Percentiles rank a stretch among this genome's conserved stretches.
These are phyloP conservation scores for Teratosphaeria zuluensis DNA, from an alignment of 2,329 filamentous ascomycete species.

Conservation along the genomic window DNA sequence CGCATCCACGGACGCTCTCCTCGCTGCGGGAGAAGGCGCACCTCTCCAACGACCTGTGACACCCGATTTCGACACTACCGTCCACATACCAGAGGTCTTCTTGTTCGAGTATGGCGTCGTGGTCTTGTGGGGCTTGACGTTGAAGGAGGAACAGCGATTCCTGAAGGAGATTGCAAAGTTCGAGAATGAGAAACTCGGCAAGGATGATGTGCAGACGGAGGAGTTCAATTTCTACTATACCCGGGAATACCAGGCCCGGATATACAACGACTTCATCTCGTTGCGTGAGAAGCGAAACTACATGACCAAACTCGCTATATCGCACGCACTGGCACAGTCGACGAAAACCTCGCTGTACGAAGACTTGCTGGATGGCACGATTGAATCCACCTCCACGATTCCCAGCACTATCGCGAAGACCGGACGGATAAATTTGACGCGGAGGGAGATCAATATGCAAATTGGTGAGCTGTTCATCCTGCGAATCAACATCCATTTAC, in stretches of 20 bases:
- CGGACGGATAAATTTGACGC: conserved; percentile 79
- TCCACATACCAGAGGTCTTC: conserved; percentile 91
- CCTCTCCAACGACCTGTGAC: conserved; percentile 27
- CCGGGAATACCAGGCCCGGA: conserved; percentile 90
- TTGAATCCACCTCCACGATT: conserved; percentile 85
- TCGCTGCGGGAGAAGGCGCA: neutral
- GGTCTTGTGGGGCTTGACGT: conserved; percentile 95
- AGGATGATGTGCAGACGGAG: conserved; percentile 87
- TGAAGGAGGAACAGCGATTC: conserved; percentile 81
- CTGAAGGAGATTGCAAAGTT: conserved; percentile 92
- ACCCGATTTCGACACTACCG: conserved; percentile 72
- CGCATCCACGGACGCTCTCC: conserved; percentile 16
- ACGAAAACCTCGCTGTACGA: conserved; percentile 93
- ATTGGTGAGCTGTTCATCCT: conserved; percentile 97
- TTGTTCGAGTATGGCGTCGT: conserved; percentile 96
- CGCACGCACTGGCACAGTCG: conserved; percentile 87
- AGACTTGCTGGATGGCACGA: conserved; percentile 86
- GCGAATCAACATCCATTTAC: conserved; percentile 94
- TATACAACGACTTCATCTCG: conserved; percentile 99
- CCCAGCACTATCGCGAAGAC: conserved; percentile 87
- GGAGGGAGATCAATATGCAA: conserved; percentile 96
- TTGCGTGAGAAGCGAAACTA: conserved; percentile 89
- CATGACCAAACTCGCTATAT: conserved; percentile 96
- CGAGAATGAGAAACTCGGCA: conserved; percentile 77
- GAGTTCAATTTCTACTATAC: conserved; percentile 99